A percentile compares a stretch with the other conserved stretches of the same genome.
Conservation (phyloP, 2,329 filamentous ascomycete species). For the Colletotrichum sp. region DNA sequence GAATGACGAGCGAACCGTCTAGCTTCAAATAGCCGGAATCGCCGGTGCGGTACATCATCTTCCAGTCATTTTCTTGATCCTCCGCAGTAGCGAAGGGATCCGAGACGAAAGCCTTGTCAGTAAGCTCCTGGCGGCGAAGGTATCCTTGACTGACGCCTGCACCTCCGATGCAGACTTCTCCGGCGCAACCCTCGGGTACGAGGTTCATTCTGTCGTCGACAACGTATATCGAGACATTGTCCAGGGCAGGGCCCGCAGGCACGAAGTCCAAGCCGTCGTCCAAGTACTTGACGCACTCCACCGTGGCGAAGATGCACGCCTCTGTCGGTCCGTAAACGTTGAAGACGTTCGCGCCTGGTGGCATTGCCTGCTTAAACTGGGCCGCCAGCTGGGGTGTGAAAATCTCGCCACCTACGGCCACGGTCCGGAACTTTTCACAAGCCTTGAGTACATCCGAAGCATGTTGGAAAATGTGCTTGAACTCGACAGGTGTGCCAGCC, state of each 20-base stretch:
- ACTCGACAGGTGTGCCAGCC: conserved; percentile 45
- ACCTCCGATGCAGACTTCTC: conserved; percentile 40
- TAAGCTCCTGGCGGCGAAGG: conserved; percentile 30
- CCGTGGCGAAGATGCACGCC: conserved; percentile 12
- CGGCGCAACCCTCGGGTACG: conserved; percentile 39
- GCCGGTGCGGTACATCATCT: conserved; percentile 42
- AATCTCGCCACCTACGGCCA: conserved; percentile 23
- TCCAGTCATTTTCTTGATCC: conserved; percentile 15
- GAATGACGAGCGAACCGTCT: conserved; percentile 37
- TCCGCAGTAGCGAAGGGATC: conserved; percentile 19
- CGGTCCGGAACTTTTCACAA: conserved; percentile 17
- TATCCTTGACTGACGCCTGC: conserved; percentile 47
- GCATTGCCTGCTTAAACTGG: conserved; percentile 4
- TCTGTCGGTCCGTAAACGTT: conserved; percentile 38
- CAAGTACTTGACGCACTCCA: neutral
- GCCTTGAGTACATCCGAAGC: conserved; percentile 14
- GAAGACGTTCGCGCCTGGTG: neutral
- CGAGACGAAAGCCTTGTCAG: conserved; percentile 13
- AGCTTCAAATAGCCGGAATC: conserved; percentile 37
- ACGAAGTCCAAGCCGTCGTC: neutral
- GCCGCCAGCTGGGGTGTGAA: conserved; percentile 5
- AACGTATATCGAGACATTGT: conserved; percentile 44
- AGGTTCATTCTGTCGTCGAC: conserved; percentile 38
- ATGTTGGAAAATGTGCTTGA: conserved; percentile 30
- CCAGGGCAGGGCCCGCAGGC: conserved; percentile 22